Base-by-base conservation (phyloP, 257 asterid species). In the Craterostigma plantagineum region DNA sequence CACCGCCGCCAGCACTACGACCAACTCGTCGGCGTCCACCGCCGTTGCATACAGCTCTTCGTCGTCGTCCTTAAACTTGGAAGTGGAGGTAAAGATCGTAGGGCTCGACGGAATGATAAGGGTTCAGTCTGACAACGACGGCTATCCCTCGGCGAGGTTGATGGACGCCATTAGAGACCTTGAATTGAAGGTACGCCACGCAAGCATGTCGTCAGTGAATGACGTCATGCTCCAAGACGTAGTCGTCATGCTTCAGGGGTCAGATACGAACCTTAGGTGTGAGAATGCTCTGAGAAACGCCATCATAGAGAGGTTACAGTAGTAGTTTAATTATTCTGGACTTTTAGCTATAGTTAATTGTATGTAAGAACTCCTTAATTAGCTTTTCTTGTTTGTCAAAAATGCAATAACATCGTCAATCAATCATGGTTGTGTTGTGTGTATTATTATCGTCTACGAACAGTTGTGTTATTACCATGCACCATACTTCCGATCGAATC, bases 51-150 rank as follows among this genome's bases (percentile, higher is more conserved):
- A 23, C 30, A n/a, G n/a, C n/a, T 2, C 2, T 6, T 23, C 30
- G 30, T 6, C 30, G 30, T 23, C 30, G 30, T 23, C 55, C 4
- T 10, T 37, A 41, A 8, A 1, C 10, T 9, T 71, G 1, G 75
- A 75, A 8, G 55, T 79, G 3, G 91, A 79, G 17, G 91, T 83
- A 16, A 79, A 66, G 77, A 42, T 83, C 2, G 66, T 79, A 0
- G 95, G 95, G 0, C 4, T 8, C 0, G 77, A 83, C 34, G 95
- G 87, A 9, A 79, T 84, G 84, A 67, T 83, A 11, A 63, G 95
- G 47, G 79, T 74, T 0, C 95, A 73, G 63, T 73, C 91, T 13
- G 79, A 68, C 3, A 67, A 57, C 49, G 33, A 38, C 0, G 60
- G 67, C 11, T 57, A 67, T 8, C 95, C 95, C 1, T 67, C 73